Evolutionary conservation across 768 basidiomycete genomes (phyloP), one percentile per base, ranked within the genome.

Genomic region (Tulasnella sp.): DNA sequence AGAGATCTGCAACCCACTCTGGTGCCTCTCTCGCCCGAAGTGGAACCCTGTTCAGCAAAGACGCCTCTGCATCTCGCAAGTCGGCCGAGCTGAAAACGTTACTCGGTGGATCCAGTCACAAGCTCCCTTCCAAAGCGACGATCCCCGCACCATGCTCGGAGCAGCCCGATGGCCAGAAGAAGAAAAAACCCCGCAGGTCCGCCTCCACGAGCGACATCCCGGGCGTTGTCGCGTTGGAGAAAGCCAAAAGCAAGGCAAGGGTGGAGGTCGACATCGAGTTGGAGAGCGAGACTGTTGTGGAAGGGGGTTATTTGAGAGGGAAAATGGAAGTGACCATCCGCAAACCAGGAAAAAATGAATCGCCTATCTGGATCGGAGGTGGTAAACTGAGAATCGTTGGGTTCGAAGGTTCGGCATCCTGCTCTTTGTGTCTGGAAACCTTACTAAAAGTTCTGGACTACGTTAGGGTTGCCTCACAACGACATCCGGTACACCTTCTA

Each of bases 361-460:
- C 68, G 84, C 88, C 1, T 86, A 89, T n/a, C 83, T 95, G 3
- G 81, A 85, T 97, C 19, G 91, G 91, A 52, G 91, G 88, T 48
- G 94, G 91, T 5, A 97, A 95, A 86, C 84, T 97, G 42, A 88
- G 95, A 79, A 87, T 96, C 31, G 88, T 97, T 76, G 95, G 96
- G 5, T 96, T 95, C 84, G 96, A 97, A 86, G 91, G 90, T 87
- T 46, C 80, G 85, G 44, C 9, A 5, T 18, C 9, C 14, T 2
- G 42, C 42, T 48, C 24, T 19, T 71, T 31, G 38, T n/a, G n/a
- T n/a, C n/a, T n/a, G 27, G 24, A 10, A 27, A 27, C 19, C 12
- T 2, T 16, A 12, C 72, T 46, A 34, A 72, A 31, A 19, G n/a
- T n/a, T 40, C 38, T 34, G 18, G 5, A 8, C 31, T 39, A 38